Conservation (phyloP, 2,329 filamentous ascomycete genomes). For the Ascochyta clinopodiicola region DNA sequence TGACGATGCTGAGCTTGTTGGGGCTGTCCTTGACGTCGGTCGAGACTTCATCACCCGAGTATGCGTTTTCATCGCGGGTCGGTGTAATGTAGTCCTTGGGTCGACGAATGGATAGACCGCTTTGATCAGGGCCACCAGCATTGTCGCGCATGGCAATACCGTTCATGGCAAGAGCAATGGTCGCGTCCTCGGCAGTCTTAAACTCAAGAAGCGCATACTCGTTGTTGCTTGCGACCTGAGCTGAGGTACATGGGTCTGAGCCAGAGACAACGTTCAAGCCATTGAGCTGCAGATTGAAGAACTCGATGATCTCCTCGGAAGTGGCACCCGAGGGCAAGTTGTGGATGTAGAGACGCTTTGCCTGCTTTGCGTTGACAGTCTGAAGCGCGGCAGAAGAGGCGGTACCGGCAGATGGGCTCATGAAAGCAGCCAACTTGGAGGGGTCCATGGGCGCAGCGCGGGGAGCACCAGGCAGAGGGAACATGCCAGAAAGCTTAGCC, state of each 20-base stretch:
- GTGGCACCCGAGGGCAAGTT: constrained; percentile 77
- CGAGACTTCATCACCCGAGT: constrained; percentile 78
- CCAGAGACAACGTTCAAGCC: constrained; percentile 90
- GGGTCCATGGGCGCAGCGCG: constrained; percentile 96
- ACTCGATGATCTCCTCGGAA: constrained; percentile 77
- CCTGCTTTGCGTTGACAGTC: constrained; percentile 90
- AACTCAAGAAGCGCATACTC: constrained; percentile 91
- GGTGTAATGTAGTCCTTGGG: constrained; percentile 98
- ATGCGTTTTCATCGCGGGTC: constrained; percentile 66
- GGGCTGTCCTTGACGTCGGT: constrained; percentile 86
- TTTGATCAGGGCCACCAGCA: constrained; percentile 56
- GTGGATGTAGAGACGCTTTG: constrained; percentile 87
- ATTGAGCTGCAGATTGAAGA: constrained; percentile 97
- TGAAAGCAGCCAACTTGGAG: constrained; percentile 90
- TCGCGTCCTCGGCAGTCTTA: constrained; percentile 84
- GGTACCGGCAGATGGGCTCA: constrained; percentile 82
- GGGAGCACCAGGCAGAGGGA: constrained; percentile 93
- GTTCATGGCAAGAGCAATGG: constrained; percentile 87
- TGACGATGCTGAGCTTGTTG: constrained; percentile 92
- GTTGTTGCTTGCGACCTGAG: constrained; percentile 79
- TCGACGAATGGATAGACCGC: constrained; percentile 76
- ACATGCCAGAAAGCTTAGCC: constrained; percentile 98
- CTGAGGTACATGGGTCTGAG: constrained; percentile 82
- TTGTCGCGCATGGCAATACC: constrained; percentile 81
- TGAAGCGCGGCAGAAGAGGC: constrained; percentile 80